Base-by-base conservation (phyloP, 176 grass and related monocot genomes). In the Lolium multiflorum region DNA sequence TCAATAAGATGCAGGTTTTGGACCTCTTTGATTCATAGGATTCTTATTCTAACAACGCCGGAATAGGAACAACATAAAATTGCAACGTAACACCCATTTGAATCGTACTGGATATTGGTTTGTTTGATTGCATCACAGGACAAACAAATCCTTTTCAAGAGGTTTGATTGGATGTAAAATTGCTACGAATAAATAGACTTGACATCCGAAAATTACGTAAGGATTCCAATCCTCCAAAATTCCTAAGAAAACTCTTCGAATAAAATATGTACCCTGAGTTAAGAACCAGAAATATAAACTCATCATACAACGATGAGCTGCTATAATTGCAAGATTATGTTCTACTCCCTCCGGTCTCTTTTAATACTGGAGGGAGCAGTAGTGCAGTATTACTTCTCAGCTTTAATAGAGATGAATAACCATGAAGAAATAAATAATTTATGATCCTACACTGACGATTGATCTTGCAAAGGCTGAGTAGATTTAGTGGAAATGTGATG, bases 401-500 rank as follows among this genome's bases (percentile, higher is more conserved):
- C 13, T 76, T 14, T 25, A 75, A 20, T 46, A 38, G 6, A 15
- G 60, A 76, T 16, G 11, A 25, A 10, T 31, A 75, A 81, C 20
- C 12, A 18, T 57, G 67, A 85, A 66, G 24, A 57, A 57, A 38
- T 56, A 81, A 38, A 25, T 48, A 67, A 38, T 55, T 65, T 41
- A 57, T 75, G 49, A 46, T 75, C 3, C 4, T 52, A 14, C 3
- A 63, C 35, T 2, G 60, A 74, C 5, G 66, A 21, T 16, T 79
- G 12, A 28, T 26, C 18, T 59, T 35, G 3, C 2, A 47, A 51
- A 72, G 38, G 15, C 39, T 75, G 21, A 56, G 17, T 20, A 56
- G 51, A 80, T 49, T 74, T 64, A 6, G 25, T 17, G 8, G 7
- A 38, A 51, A 66, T 58, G 5, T 68, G 4, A 2, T 24, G 47